Base-by-base conservation (phyloP, 768 basidiomycete species). In the Serendipita vermifera region DNA sequence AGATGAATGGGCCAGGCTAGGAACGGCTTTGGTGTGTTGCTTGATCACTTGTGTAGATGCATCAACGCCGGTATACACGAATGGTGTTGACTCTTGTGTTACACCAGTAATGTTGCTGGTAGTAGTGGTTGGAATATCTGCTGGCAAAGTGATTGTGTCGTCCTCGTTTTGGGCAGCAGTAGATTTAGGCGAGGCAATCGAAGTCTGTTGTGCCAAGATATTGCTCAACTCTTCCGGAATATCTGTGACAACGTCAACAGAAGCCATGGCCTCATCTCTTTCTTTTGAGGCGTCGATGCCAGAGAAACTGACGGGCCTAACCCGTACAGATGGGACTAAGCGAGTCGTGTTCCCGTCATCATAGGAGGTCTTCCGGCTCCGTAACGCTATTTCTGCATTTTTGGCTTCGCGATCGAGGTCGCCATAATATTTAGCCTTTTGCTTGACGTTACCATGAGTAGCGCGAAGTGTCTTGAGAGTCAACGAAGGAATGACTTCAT, bases 51-150 rank as follows among this genome's bases (percentile, higher is more conserved):
- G 15, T 15, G 46, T n/a, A 20, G 24, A 20, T 22, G 46, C 46
- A 26, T 51, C 46, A 15, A 51, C 46, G 9, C 46, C 46, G 7
- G 46, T 51, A 29, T 51, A 51, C 22, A 51, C 46, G n/a, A 51
- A 51, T n/a, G n/a, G n/a, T n/a, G n/a, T n/a, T n/a, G n/a, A n/a
- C 22, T 22, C 46, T 15, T 51, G 20, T 31, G 27, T 31, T 7
- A 29, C 24, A 5, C 9, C 29, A 29, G 24, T 29, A n/a, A 29
- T 26, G n/a, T 15, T 22, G 9, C 15, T 7, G 11, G 46, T 51
- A 7, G 5, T 26, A 7, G 15, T 29, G n/a, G 20, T 20, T 29
- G 46, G 29, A 5, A 26, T 29, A 17, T 17, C 6, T 5, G 15
- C 15, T 20, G 15, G 17, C 17, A n/a, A 26, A 17, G 6, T 5